Conservation (phyloP, 2,329 filamentous ascomycete species). For the Colletotrichum euphorbiae region DNA sequence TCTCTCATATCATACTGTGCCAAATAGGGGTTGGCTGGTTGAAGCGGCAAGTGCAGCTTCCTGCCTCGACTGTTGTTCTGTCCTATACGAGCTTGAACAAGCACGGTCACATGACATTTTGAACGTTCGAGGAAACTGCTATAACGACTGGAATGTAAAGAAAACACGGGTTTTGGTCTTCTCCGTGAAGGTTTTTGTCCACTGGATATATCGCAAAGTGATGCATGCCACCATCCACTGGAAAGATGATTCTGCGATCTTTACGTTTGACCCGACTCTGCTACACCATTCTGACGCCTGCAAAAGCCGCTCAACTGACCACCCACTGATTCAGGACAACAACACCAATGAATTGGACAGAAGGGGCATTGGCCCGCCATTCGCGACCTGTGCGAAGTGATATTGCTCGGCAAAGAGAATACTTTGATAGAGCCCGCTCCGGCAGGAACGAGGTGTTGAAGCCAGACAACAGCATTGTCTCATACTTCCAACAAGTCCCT, state of each 20-base stretch:
- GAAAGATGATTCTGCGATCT: too few relatives aligned
- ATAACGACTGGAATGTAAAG: not conserved
- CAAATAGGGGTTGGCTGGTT: conserved; percentile 19
- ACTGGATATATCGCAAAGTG: too few relatives aligned
- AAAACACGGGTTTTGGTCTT: too few relatives aligned
- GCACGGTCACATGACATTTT: conserved; percentile 14
- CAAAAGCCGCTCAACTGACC: not conserved
- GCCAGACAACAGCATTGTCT: conserved; percentile 38
- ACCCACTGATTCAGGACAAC: not conserved
- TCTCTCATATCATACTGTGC: not conserved
- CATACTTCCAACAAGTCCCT: conserved; percentile 43
- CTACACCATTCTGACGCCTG: too few relatives aligned
- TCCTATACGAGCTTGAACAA: not conserved
- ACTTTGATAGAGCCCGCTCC: conserved; percentile 51
- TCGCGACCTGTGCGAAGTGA: conserved; percentile 49
- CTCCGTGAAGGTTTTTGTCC: too few relatives aligned
- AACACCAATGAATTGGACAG: conserved; percentile 57
- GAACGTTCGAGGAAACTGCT: not conserved
- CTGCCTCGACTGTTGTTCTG: conserved; percentile 1
- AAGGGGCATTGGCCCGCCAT: conserved; percentile 52
- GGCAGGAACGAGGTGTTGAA: not conserved
- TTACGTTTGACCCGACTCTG: too few relatives aligned
- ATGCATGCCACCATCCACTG: too few relatives aligned
- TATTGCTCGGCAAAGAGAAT: conserved; percentile 50
- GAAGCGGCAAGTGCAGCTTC: conserved; percentile 26